These are phyloP conservation scores for Fraxinus cuspidata DNA, from an alignment of 257 asterid species.

Conservation along the genomic window DNA sequence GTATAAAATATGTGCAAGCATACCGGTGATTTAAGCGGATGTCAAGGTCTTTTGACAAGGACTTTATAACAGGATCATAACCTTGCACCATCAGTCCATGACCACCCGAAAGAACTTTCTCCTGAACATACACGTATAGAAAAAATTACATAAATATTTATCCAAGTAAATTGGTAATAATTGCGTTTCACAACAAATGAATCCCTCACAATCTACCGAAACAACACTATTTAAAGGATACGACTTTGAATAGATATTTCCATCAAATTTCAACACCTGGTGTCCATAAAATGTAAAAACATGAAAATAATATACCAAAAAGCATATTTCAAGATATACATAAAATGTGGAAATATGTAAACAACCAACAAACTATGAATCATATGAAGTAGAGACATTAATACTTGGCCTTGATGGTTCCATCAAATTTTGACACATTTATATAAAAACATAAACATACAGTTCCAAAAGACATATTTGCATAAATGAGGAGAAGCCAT, in stretches of 20 bases:
- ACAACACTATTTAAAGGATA: neutral
- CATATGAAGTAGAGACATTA: neutral
- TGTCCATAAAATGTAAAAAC: neutral
- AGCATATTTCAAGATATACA: neutral
- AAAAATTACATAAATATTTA: conserved; percentile 21
- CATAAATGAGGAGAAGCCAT: neutral
- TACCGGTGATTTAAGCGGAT: conserved; percentile 92
- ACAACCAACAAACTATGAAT: neutral
- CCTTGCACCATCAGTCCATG: conserved; percentile 99
- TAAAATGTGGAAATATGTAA: neutral
- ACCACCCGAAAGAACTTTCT: conserved; percentile 93
- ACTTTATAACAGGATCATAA: conserved; percentile 76
- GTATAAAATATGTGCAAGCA: conserved; percentile 22
- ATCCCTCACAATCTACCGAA: conserved; percentile 9
- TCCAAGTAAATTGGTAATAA: conserved; percentile 13
- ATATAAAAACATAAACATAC: neutral
- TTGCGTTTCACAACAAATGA: conserved; percentile 7
- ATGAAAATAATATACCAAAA: neutral
- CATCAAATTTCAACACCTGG: neutral
- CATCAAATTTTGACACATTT: conserved; percentile 9
- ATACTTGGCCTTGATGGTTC: neutral
- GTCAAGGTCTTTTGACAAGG: conserved; percentile 71
- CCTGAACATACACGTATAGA: conserved; percentile 51
- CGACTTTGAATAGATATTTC: neutral
- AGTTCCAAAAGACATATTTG: neutral